These are phyloP conservation scores for Tetracladium maxilliforme DNA, from an alignment of 2,329 filamentous ascomycete genomes.

Conservation along the genomic window DNA sequence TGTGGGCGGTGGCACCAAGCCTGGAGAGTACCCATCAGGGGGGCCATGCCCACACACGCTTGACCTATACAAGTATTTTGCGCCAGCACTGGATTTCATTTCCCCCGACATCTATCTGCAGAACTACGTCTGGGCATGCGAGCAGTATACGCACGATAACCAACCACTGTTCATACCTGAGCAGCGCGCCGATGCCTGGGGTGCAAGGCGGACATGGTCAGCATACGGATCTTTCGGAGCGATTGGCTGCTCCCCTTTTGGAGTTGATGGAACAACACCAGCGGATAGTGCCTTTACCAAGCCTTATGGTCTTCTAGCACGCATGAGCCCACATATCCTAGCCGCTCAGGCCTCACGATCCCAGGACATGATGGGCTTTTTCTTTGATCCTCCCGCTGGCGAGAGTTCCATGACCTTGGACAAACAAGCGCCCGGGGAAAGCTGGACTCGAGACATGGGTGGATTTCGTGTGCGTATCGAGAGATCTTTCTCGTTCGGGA, in stretches of 20 bases:
- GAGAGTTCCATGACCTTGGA: conserved; percentile 3
- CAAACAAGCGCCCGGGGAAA: too few relatives aligned
- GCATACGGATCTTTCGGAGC: conserved; percentile 23
- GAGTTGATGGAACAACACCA: conserved; percentile 16
- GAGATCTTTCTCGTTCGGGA: conserved; percentile 23
- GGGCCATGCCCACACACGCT: conserved; percentile 17
- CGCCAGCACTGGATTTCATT: conserved; percentile 26
- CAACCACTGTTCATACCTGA: conserved; percentile 36
- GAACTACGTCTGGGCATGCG: conserved; percentile 27
- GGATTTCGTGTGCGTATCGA: conserved; percentile 22
- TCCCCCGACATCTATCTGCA: conserved; percentile 33
- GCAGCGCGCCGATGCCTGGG: conserved; percentile 30
- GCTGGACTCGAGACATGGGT: conserved; percentile 6
- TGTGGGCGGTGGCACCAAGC: conserved; percentile 17
- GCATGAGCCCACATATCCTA: conserved; percentile 13
- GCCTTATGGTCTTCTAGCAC: conserved; percentile 12
- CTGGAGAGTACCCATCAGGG: conserved; percentile 21
- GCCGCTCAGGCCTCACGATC: conserved; percentile 11
- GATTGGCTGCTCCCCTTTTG: conserved; percentile 23
- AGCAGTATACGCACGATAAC: conserved; percentile 22
- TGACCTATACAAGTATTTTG: conserved; percentile 23
- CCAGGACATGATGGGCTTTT: conserved; percentile 20
- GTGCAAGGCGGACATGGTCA: conserved; percentile 23
- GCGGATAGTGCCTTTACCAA: conserved; percentile 5
- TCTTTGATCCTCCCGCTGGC: conserved; percentile 16